Evolutionary conservation across 306 rosid genomes (phyloP).

Genomic region (Bauhinia variegata): DNA sequence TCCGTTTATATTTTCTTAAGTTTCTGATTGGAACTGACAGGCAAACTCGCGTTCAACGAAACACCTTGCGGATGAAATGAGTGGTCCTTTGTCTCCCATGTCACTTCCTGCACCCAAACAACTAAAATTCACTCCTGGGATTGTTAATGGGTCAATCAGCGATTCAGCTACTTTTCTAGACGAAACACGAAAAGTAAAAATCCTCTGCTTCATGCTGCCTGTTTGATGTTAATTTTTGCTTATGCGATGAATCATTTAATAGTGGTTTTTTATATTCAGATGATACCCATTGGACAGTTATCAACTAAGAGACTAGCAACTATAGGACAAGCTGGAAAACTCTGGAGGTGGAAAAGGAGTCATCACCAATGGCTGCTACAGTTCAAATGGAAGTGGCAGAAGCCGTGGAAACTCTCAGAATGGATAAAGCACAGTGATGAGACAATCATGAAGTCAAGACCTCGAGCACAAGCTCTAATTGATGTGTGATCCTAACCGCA

Average conservation of each 20-base stretch:
- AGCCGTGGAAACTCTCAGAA: constrained; percentile 92
- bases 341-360: constrained; percentile 91
- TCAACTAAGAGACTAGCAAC: constrained; percentile 71
- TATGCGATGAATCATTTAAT: not conserved
- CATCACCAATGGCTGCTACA: constrained; percentile 94
- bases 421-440: constrained; percentile 90
- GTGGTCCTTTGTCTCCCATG: constrained; percentile 67
- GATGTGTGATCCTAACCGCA: constrained; percentile 45
- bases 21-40: constrained; percentile 46
- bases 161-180: constrained; percentile 56
- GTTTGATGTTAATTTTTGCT: not conserved
- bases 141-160: constrained; percentile 61
- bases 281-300: constrained; percentile 74
- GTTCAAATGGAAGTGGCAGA: constrained; percentile 94
- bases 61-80: constrained; percentile 72
- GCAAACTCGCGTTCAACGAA: constrained; percentile 60
- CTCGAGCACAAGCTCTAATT: constrained; percentile 55
- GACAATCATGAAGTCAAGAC: constrained; percentile 75
- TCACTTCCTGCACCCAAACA: constrained; percentile 82
- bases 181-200: constrained; percentile 58
- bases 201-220: constrained; percentile 20
- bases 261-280: constrained; percentile 50
- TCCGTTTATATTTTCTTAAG: constrained; percentile 16
- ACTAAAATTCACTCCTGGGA: constrained; percentile 81
- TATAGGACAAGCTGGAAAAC: constrained; percentile 76